Evolutionary conservation across 2,329 filamentous ascomycete genomes (phyloP).

Genomic region (Sodiomyces alkalinus): DNA sequence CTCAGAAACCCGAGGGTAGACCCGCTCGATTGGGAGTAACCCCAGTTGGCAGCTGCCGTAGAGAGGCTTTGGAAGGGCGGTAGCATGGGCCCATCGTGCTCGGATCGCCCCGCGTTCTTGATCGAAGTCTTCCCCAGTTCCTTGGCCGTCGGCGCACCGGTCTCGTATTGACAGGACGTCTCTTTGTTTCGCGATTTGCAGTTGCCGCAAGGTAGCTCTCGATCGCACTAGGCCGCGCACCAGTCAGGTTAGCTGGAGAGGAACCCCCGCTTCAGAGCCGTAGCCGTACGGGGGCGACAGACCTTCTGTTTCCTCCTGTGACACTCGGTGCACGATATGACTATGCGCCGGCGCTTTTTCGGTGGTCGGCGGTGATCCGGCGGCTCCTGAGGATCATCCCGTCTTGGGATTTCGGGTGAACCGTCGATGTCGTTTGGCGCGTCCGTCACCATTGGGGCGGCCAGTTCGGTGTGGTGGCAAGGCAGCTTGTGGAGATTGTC

Average conservation of each 20-base stretch:
- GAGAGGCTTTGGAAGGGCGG: conserved; percentile 18
- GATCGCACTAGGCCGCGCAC: conserved; percentile 42
- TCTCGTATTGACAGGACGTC: conserved; percentile 41
- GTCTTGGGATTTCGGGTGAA: no score
- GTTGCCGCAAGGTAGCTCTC: conserved; percentile 42
- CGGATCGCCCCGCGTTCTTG: conserved; percentile 3
- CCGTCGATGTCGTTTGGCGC: no score
- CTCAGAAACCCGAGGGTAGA: conserved; percentile 40
- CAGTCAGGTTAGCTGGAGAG: no score
- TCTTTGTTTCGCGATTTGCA: conserved; percentile 42
- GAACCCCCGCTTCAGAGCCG: no score
- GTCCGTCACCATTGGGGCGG: no score
- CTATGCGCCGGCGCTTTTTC: conserved; percentile 41
- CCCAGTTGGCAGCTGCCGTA: conserved; percentile 31
- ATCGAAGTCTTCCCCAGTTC: conserved; percentile 15
- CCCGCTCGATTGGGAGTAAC: conserved; percentile 34
- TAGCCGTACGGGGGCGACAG: conserved; percentile 1
- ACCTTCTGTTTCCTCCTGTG: conserved; percentile 48
- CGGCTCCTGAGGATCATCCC: no score
- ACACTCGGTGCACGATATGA: conserved; percentile 50
- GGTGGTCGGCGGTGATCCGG: no score
- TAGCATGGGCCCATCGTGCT: conserved; percentile 9
- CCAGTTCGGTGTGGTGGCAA: no score
- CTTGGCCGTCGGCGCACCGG: conserved; percentile 26
- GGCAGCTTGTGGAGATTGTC: no score